Conservation (phyloP, 2,329 filamentous ascomycete species). For the Botryotinia convoluta region DNA sequence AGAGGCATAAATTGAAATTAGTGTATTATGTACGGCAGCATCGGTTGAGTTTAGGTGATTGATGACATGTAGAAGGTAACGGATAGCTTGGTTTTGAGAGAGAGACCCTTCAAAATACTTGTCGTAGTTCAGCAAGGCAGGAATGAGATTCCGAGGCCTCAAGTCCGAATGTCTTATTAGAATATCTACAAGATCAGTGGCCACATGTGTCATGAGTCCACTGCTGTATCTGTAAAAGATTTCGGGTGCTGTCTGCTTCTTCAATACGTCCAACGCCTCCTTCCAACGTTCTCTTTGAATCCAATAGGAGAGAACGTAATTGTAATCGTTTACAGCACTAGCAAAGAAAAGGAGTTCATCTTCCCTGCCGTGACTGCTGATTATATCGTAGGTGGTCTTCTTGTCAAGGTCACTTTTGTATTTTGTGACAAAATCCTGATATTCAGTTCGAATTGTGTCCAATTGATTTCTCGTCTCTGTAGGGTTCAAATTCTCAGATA, state of each 20-base stretch:
- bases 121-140: conserved; percentile 91
- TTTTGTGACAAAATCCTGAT: conserved; percentile 80
- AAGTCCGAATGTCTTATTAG: conserved; percentile 88
- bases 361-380: conserved; percentile 92
- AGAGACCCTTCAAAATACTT: conserved; percentile 67
- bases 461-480: conserved; percentile 72
- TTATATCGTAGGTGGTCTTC: conserved; percentile 92
- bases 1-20: conserved; percentile 93
- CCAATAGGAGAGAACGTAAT: conserved; percentile 96
- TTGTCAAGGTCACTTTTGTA: conserved; percentile 85
- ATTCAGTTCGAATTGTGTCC: conserved; percentile 69
- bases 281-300: conserved; percentile 90
- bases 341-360: conserved; percentile 91
- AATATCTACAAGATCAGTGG: conserved; percentile 87
- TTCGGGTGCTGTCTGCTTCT: conserved; percentile 87
- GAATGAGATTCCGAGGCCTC: conserved; percentile 83
- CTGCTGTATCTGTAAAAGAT: conserved; percentile 97
- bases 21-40: conserved; percentile 91
- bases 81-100: conserved; percentile 81
- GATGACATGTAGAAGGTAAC: conserved; percentile 91
- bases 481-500: conserved; percentile 68
- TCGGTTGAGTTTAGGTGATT: conserved; percentile 78
- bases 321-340: conserved; percentile 83
- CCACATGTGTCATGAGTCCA: conserved; percentile 88
- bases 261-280: conserved; percentile 82